These are phyloP conservation scores for Cercospora brassicicola DNA, from an alignment of 2,329 filamentous ascomycete genomes.

Conservation along the genomic window DNA sequence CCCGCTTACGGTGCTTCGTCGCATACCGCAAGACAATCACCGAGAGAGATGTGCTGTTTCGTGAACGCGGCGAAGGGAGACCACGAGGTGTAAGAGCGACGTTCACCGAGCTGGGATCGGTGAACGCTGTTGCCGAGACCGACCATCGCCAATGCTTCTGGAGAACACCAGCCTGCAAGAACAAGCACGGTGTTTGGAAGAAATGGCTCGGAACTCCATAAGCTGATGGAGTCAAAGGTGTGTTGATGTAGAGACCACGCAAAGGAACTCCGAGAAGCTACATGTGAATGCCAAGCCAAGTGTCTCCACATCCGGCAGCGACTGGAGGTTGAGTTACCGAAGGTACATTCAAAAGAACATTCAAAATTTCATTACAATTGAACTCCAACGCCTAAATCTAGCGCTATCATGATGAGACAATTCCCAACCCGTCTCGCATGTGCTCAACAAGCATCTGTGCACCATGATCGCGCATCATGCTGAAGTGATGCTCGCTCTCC, in stretches of 20 bases:
- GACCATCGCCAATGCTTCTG: neutral
- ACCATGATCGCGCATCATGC: constrained; percentile 39
- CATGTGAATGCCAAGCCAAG: neutral
- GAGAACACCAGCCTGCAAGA: neutral
- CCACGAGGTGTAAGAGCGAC: neutral
- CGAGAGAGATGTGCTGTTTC: neutral
- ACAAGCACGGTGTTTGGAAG: neutral
- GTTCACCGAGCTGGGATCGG: neutral
- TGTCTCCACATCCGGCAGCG: neutral
- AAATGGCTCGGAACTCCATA: neutral
- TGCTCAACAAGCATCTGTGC: constrained; percentile 11
- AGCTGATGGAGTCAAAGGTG: neutral
- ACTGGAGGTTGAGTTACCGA: neutral
- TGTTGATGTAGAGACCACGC: neutral
- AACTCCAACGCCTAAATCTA: neutral
- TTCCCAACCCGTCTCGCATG: neutral
- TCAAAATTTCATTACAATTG: neutral
- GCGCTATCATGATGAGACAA: neutral
- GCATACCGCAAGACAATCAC: neutral
- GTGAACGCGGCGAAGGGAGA: neutral
- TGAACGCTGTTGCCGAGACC: neutral
- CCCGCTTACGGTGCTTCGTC: neutral
- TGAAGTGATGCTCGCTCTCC: constrained; percentile 44
- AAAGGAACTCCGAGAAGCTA: neutral
- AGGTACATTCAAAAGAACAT: neutral